These are phyloP conservation scores for Cercophora newfieldiana DNA, from an alignment of 495 filamentous ascomycete species.

Conservation along the genomic window DNA sequence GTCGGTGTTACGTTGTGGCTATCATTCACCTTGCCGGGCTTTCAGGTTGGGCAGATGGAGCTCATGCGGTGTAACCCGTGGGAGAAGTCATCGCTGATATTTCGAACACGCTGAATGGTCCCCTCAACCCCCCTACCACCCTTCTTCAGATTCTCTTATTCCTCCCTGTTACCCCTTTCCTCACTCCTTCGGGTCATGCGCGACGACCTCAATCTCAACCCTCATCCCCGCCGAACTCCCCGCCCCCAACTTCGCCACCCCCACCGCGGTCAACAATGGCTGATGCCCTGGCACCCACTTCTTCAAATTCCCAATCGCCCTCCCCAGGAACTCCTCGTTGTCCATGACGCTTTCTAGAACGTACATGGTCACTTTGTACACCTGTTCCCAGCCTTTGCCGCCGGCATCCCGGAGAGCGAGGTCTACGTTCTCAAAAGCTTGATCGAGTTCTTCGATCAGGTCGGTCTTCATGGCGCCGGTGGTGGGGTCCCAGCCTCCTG, in stretches of 20 bases:
- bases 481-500: constrained; percentile 22
- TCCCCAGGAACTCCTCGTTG: constrained; percentile 15
- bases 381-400: constrained; percentile 20
- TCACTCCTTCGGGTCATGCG: neutral
- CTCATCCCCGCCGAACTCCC: constrained; percentile 15
- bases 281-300: constrained; percentile 21
- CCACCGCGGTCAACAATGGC: constrained; percentile 22
- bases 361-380: constrained; percentile 17
- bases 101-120: too few relatives aligned
- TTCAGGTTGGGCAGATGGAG: too few relatives aligned
- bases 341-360: constrained; percentile 6
- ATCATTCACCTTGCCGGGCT: too few relatives aligned
- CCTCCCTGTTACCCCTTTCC: neutral
- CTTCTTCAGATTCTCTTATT: neutral
- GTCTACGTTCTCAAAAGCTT: constrained; percentile 22
- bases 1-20: too few relatives aligned
- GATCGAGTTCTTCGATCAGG: constrained; percentile 17
- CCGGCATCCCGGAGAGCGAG: constrained; percentile 15
- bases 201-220: constrained; percentile 21
- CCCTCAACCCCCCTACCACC: neutral
- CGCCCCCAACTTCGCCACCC: constrained; percentile 16
- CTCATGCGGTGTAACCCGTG: too few relatives aligned
- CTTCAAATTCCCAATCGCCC: constrained; percentile 10
- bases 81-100: too few relatives aligned
- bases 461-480: constrained; percentile 11